These are phyloP conservation scores for Leccinum variabile DNA, from an alignment of 1,284 basidiomycete species.

Conservation along the genomic window DNA sequence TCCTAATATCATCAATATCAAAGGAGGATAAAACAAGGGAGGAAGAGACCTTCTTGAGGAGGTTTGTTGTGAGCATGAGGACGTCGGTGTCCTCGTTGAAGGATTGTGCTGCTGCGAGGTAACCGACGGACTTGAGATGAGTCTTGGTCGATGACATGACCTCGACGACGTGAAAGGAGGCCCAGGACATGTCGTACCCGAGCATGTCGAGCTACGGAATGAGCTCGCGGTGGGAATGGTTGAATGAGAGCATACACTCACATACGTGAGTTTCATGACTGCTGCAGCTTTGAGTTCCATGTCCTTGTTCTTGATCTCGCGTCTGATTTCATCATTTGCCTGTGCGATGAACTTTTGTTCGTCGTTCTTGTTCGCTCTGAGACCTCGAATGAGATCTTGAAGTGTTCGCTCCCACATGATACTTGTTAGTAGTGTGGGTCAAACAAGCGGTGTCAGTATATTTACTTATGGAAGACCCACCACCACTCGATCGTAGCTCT, in stretches of 20 bases:
- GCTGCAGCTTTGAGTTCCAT: conserved; percentile 97
- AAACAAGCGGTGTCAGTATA: not conserved
- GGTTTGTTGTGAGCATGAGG: conserved; percentile 95
- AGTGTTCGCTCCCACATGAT: conserved; percentile 91
- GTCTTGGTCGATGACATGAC: conserved; percentile 93
- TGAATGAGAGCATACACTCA: conserved; percentile 45
- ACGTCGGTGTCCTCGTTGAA: conserved; percentile 96
- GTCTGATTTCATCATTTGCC: conserved; percentile 84
- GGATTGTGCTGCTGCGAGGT: conserved; percentile 91
- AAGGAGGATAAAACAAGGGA: not conserved
- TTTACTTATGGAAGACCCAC: conserved; percentile 42
- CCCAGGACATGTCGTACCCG: conserved; percentile 88
- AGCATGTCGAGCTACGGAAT: conserved; percentile 82
- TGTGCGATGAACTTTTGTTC: conserved; percentile 80
- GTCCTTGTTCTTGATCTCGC: conserved; percentile 90
- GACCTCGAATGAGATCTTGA: conserved; percentile 88
- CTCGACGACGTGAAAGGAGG: conserved; percentile 94
- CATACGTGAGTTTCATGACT: conserved; percentile 95
- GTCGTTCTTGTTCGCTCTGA: conserved; percentile 84
- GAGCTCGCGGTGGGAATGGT: conserved; percentile 3
- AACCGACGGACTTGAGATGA: conserved; percentile 82
- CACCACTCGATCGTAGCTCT: conserved; percentile 39
- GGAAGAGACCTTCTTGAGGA: conserved; percentile 87
- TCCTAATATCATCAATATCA: conserved; percentile 55
- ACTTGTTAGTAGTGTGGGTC: not conserved